Percentiles rank a stretch among this genome's conserved stretches.
Conservation (phyloP, 2,329 filamentous ascomycete genomes). For the Nothophoma quercina region DNA sequence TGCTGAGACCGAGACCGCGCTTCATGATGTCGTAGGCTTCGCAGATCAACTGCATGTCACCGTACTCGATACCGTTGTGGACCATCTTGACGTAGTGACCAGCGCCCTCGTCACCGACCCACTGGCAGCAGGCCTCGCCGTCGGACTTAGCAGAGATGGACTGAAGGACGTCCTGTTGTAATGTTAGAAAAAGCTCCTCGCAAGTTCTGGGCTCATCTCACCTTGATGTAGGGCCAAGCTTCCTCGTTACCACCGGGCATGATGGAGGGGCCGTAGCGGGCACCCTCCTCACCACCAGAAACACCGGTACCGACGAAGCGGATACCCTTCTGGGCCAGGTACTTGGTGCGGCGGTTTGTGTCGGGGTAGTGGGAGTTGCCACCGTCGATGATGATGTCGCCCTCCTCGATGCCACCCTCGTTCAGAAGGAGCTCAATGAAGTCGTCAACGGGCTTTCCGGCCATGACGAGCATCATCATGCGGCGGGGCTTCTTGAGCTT, state of each 20-base stretch:
- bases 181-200: conserved; percentile 27
- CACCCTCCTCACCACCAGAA: conserved; percentile 99
- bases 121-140: conserved; percentile 97
- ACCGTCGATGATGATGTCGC: conserved; percentile 99
- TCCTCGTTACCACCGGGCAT: conserved; percentile 99
- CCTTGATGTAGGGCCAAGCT: conserved; percentile 95
- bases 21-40: conserved; percentile 99
- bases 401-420: conserved; percentile 52
- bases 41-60: conserved; percentile 99
- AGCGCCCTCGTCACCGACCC: conserved; percentile 99
- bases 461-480: conserved; percentile 99
- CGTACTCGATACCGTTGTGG: conserved; percentile 99
- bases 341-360: conserved; percentile 94
- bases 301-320: conserved; percentile 97
- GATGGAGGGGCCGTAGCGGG: conserved; percentile 93
- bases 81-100: conserved; percentile 99
- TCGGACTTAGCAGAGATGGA: conserved; percentile 97
- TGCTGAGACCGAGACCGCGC: conserved; percentile 86
- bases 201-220: conserved; percentile 11
- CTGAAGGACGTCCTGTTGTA: conserved; percentile 84
- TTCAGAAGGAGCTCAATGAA: conserved; percentile 93
- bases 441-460: conserved; percentile 95
- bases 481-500: conserved; percentile 98
- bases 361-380: conserved; percentile 99
- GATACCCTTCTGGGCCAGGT: conserved; percentile 86